Evolutionary conservation across 2,329 filamentous ascomycete genomes (phyloP).

Genomic region (Sarocladium kiliense): DNA sequence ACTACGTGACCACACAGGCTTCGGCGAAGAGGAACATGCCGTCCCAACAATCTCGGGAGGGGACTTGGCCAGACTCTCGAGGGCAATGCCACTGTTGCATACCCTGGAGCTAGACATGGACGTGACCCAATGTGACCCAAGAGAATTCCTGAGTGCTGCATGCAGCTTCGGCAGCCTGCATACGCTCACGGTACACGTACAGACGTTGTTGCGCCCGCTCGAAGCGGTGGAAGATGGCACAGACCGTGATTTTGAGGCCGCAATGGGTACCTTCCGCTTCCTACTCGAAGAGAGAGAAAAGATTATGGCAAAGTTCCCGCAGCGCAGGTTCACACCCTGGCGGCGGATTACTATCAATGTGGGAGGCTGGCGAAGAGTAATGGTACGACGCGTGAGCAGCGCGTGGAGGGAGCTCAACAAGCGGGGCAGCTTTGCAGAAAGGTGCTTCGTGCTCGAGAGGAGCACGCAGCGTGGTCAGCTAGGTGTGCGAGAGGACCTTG

Average conservation of each 20-base stretch:
- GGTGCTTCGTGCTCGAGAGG: slow-evolving; percentile 39
- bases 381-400: slow-evolving; percentile 36
- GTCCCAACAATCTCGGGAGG: slow-evolving; percentile 35
- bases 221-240: slow-evolving; percentile 7
- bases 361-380: slow-evolving; percentile 40
- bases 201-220: slow-evolving; percentile 32
- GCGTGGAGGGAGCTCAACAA: slow-evolving; percentile 35
- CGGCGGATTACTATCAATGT: slow-evolving; percentile 39
- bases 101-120: slow-evolving; percentile 45
- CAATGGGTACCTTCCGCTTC: slow-evolving; percentile 24
- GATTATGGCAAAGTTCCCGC: not conserved
- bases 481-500: slow-evolving; percentile 21
- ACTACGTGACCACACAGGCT: slow-evolving; percentile 41
- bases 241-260: slow-evolving; percentile 33
- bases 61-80: slow-evolving; percentile 29
- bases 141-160: slow-evolving; percentile 31
- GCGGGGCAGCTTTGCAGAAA: slow-evolving; percentile 39
- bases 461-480: slow-evolving; percentile 15
- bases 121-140: slow-evolving; percentile 25
- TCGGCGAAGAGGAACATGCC: slow-evolving; percentile 33
- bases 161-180: slow-evolving; percentile 33
- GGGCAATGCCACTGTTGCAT: slow-evolving; percentile 25
- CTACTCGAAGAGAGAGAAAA: not conserved
- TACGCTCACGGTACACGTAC: slow-evolving; percentile 38
- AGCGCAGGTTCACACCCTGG: slow-evolving; percentile 23